Percentiles rank a stretch among this genome's conserved stretches.
Conservation (phyloP, 345 rosid species). For the Lepidium africanum region DNA sequence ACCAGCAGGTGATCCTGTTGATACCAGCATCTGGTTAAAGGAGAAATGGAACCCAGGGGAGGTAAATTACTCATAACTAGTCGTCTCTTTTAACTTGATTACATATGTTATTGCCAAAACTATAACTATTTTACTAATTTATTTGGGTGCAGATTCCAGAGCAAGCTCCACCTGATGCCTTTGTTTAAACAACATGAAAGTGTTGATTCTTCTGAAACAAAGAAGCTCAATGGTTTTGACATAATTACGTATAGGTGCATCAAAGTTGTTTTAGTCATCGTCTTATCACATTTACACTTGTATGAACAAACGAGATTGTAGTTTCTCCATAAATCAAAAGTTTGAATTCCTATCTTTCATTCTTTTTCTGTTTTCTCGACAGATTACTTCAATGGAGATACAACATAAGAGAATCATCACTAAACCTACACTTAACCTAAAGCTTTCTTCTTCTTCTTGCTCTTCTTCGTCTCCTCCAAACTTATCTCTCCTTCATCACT, state of each 20-base stretch:
- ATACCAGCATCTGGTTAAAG: conserved; percentile 60
- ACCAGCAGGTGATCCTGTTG: conserved; percentile 33
- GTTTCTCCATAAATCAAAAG: neutral
- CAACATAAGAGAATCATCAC: neutral
- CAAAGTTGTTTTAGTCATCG: neutral
- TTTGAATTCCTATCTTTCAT: neutral
- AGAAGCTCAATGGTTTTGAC: neutral
- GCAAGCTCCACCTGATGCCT: conserved; percentile 26
- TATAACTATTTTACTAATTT: neutral
- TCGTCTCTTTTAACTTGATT: neutral
- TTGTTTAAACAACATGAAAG: neutral
- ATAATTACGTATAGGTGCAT: neutral
- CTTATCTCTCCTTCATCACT: neutral
- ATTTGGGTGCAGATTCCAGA: conserved; percentile 25
- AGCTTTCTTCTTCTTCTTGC: conserved; percentile 30
- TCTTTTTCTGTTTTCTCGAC: neutral
- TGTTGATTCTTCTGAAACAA: neutral
- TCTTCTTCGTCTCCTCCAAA: conserved; percentile 8
- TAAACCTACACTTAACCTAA: neutral
- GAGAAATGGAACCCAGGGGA: conserved; percentile 80
- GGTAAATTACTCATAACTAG: conserved; percentile 35
- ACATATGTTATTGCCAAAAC: neutral
- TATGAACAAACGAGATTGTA: neutral
- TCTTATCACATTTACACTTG: neutral
- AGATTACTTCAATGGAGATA: neutral